Evolutionary conservation across 139 green algal species (phyloP).

Genomic region (Pseudopediastrum boryanum): DNA sequence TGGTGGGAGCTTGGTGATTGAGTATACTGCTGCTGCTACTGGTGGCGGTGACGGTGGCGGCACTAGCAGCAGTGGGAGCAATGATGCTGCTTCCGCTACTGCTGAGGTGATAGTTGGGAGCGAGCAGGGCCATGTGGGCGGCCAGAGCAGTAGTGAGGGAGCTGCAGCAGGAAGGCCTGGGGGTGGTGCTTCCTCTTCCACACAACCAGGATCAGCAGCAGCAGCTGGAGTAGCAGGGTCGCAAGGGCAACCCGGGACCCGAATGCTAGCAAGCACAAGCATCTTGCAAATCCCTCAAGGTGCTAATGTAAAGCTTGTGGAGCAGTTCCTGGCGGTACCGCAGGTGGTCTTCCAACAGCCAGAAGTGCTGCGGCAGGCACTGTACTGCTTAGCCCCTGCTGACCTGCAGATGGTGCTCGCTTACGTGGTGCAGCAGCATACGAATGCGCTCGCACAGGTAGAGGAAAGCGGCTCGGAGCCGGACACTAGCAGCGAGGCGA

Average conservation of each 20-base stretch:
- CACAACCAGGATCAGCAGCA: no score
- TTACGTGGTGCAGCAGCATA: slow-evolving; percentile 50
- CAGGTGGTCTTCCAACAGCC: slow-evolving; percentile 50
- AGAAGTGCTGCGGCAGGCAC: slow-evolving; percentile 51
- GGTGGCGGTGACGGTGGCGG: no score
- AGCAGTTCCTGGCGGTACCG: slow-evolving; percentile 55
- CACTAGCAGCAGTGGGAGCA: slow-evolving; percentile 3
- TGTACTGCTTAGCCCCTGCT: slow-evolving; percentile 51
- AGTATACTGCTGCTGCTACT: no score
- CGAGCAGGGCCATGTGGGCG: not conserved
- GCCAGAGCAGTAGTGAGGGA: not conserved
- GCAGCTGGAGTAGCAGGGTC: no score
- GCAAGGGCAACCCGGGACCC: no score
- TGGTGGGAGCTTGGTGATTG: no score
- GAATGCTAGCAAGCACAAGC: not conserved
- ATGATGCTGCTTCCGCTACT: not conserved
- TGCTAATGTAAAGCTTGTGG: slow-evolving; percentile 24
- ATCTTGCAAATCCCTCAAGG: not conserved
- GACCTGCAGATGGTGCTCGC: slow-evolving; percentile 63
- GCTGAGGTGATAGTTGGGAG: not conserved
- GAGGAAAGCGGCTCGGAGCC: not conserved
- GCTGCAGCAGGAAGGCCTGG: no score
- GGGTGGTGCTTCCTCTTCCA: no score
- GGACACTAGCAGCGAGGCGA: not conserved
- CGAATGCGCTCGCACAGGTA: slow-evolving; percentile 6